Conservation (phyloP, 495 filamentous ascomycete species). For the Paragyromitra xinjiangensis region DNA sequence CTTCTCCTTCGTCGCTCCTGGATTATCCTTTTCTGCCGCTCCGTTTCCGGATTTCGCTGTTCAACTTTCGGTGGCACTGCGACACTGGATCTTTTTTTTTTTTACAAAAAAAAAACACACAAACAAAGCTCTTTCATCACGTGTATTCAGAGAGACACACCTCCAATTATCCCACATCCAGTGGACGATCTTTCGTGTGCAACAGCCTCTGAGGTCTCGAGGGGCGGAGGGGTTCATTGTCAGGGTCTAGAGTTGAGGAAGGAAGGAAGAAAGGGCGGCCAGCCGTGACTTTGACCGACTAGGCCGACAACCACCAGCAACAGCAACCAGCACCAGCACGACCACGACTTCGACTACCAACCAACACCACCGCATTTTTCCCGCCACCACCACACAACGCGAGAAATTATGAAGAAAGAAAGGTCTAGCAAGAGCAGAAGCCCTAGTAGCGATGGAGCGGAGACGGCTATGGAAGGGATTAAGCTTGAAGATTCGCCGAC, state of each 20-base stretch:
- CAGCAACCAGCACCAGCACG: slow-evolving; percentile 34
- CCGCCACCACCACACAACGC: slow-evolving; percentile 32
- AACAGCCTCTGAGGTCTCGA: slow-evolving; percentile 7
- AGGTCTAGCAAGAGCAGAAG: slow-evolving; percentile 44
- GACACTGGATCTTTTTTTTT: slow-evolving; percentile 18
- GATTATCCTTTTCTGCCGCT: slow-evolving; percentile 26
- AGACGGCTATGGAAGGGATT: slow-evolving; percentile 45
- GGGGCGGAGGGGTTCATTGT: slow-evolving; percentile 22
- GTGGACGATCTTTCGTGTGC: slow-evolving; percentile 23
- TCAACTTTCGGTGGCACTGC: slow-evolving; percentile 26
- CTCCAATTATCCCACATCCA: slow-evolving; percentile 2
- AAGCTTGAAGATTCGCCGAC: slow-evolving; percentile 46
- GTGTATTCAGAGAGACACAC: slow-evolving; percentile 24
- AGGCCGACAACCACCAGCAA: slow-evolving; percentile 28
- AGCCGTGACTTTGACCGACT: slow-evolving; percentile 36
- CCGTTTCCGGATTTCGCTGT: slow-evolving; percentile 8
- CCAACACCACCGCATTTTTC: slow-evolving; percentile 39
- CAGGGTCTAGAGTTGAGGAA: slow-evolving; percentile 13
- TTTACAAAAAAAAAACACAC: slow-evolving; percentile 16
- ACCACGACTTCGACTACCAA: slow-evolving; percentile 31
- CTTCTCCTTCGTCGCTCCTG: slow-evolving; percentile 27
- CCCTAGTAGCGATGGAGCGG: slow-evolving; percentile 49
- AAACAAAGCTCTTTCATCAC: slow-evolving; percentile 27
- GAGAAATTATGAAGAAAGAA: slow-evolving; percentile 50
- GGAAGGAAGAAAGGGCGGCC: slow-evolving; percentile 15